Conservation (phyloP, 2,329 filamentous ascomycete species). For the Alternaria gansuensis region DNA sequence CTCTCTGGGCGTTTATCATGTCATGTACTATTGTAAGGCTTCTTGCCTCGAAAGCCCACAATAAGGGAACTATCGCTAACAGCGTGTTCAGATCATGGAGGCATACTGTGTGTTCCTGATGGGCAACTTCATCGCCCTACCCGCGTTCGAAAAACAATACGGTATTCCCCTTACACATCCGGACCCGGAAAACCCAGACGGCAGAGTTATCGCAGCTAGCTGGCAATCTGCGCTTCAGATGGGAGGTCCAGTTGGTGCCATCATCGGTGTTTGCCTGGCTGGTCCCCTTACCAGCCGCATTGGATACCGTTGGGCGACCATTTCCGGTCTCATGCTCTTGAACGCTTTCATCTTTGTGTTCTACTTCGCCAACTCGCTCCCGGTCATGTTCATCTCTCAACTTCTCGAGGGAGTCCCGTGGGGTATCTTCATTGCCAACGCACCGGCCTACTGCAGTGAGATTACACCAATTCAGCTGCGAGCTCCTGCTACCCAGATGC, state of each 20-base stretch:
- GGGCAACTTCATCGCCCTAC: conserved; percentile 65
- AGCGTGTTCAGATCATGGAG: conserved; percentile 66
- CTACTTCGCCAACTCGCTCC: conserved; percentile 63
- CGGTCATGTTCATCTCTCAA: conserved; percentile 63
- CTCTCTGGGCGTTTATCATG: conserved; percentile 65
- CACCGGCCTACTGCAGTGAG: conserved; percentile 69
- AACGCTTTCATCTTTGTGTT: conserved; percentile 69
- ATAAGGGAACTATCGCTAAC: conserved; percentile 24
- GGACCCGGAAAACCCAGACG: conserved; percentile 3
- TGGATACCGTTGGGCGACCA: conserved; percentile 68
- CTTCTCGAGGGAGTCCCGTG: conserved; percentile 70
- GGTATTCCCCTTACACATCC: conserved; percentile 51
- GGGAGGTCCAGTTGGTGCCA: conserved; percentile 65
- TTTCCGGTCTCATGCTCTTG: conserved; percentile 64
- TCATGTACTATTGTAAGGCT: conserved; percentile 63
- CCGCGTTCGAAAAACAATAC: conserved; percentile 58
- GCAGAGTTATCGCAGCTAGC: conserved; percentile 58
- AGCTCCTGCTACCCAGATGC: conserved; percentile 67
- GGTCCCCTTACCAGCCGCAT: conserved; percentile 68
- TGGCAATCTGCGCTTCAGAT: conserved; percentile 69
- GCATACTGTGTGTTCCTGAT: conserved; percentile 70
- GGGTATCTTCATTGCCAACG: conserved; percentile 72
- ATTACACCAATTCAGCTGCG: conserved; percentile 68
- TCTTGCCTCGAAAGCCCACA: conserved; percentile 19
- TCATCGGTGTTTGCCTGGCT: conserved; percentile 67